Base-by-base conservation (phyloP, 257 asterid species). In the Solanum ossicruentum region DNA sequence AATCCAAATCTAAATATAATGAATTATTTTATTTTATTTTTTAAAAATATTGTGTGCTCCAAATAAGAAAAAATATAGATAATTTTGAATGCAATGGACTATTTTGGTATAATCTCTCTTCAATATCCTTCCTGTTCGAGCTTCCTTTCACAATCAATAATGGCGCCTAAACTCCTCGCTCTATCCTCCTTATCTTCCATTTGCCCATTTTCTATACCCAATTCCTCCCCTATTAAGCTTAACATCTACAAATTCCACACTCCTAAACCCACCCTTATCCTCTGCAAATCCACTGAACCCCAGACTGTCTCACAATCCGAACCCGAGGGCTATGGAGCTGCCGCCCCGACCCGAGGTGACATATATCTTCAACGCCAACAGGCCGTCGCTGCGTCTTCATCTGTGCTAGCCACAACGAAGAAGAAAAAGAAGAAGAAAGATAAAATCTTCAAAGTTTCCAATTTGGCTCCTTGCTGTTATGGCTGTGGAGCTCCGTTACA, bases 401-500 rank as follows among this genome's bases (percentile, higher is more conserved):
- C 88, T 32, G 88, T 90, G 87, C 80, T 52, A 81, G 87, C 77
- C 18, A 84, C 85, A 87, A 85, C 89, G 32, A 89, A 90, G 81
- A 90, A 87, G 87, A 85, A 77, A 67, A 85, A 45, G 72, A 88
- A 89, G 86, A 86, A 88, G 72, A 88, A 79, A 41, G 92, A 84
- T 16, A 93, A 88, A 75, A 88, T 88, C 36, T 85, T 84, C 84
- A 93, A 91, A 84, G 73, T 88, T 58, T 83, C 92, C 57, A 82
- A 91, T 12, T 17, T 81, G 63, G 88, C 87, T 65, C 88, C 91
- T 20, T 83, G 92, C 86, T 96, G 99, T 84, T 96, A 96, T 43
- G 99, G 98, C 56, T 96, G 99, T 83, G 99, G 99, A 86, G 98
- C 99, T 58, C 96, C 95, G 6, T 88, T 94, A 72, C 99, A 96